Conservation (phyloP, 73 alveolate species). For the Uronychia binucleata region DNA sequence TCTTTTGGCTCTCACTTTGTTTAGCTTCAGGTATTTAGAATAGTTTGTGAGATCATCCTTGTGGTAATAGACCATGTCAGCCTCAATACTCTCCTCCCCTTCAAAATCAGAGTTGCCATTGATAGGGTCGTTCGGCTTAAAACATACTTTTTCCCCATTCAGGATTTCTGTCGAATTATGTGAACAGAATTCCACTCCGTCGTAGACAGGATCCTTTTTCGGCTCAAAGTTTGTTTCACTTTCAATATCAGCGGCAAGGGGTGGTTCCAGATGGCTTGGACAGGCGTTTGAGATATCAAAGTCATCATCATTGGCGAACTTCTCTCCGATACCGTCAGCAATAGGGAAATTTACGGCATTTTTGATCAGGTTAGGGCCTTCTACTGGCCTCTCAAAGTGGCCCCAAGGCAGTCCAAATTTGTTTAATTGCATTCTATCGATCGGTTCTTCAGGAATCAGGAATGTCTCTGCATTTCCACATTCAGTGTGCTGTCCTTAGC, state of each 20-base stretch:
- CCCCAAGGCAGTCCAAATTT: not conserved
- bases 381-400: not conserved
- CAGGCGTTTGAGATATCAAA: not conserved
- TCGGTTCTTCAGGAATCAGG: not conserved
- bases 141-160: not conserved
- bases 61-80: slow-evolving; percentile 50
- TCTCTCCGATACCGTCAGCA: not conserved
- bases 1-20: slow-evolving; percentile 14
- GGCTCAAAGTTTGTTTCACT: not conserved
- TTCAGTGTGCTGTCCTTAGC: not conserved
- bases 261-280: not conserved
- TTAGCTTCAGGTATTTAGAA: slow-evolving; percentile 9
- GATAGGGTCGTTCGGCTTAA: not conserved
- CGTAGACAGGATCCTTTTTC: not conserved
- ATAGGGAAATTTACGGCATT: not conserved
- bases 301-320: not conserved
- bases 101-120: not conserved
- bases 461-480: not conserved
- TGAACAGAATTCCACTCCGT: not conserved
- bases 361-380: not conserved
- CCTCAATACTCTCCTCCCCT: slow-evolving; percentile 7
- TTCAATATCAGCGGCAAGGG: not conserved
- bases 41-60: slow-evolving; percentile 55
- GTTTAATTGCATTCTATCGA: not conserved
- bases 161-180: not conserved